Evolutionary conservation across 139 green algal genomes (phyloP).

Genomic region (Micromonas commoda): DNA sequence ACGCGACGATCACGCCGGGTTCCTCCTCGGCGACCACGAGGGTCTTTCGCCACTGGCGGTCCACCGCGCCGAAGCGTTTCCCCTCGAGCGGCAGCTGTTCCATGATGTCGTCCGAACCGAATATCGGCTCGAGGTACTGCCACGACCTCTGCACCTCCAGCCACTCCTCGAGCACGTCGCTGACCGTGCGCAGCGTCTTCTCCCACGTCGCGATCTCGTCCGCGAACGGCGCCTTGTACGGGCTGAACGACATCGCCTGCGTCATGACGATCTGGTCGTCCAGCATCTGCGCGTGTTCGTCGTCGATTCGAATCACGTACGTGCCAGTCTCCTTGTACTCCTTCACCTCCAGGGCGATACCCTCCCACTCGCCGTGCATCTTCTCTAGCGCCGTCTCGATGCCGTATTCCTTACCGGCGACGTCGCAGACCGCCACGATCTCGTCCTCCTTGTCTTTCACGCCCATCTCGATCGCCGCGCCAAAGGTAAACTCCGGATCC

Average conservation of each 20-base stretch:
- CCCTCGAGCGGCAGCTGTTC: conserved; percentile 72
- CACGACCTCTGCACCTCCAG: conserved; percentile 61
- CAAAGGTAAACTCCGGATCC: conserved; percentile 46
- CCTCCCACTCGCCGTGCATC: conserved; percentile 70
- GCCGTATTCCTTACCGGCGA: conserved; percentile 67
- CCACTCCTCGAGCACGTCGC: conserved; percentile 73
- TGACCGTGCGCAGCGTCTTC: conserved; percentile 56
- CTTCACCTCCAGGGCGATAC: conserved; percentile 55
- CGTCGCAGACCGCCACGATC: conserved; percentile 58
- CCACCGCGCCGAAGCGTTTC: conserved; percentile 69
- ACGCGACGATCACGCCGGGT: conserved; percentile 34
- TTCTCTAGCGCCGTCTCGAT: conserved; percentile 72
- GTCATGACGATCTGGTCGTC: conserved; percentile 81
- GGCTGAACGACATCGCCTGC: conserved; percentile 55
- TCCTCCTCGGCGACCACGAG: conserved; percentile 41
- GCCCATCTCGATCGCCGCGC: conserved; percentile 49
- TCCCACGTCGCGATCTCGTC: conserved; percentile 69
- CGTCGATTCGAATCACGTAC: conserved; percentile 68
- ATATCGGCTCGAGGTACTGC: conserved; percentile 86
- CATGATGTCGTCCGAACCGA: conserved; percentile 71
- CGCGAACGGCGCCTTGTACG: conserved; percentile 77
- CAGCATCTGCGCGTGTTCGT: conserved; percentile 64
- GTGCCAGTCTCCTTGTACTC: conserved; percentile 70
- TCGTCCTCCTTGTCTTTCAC: conserved; percentile 51
- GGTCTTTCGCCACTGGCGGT: conserved; percentile 66